Evolutionary conservation across 805 yeast genomes (phyloP), one percentile per base, ranked within the genome.

Genomic region (Yarrowia phangngaensis): DNA sequence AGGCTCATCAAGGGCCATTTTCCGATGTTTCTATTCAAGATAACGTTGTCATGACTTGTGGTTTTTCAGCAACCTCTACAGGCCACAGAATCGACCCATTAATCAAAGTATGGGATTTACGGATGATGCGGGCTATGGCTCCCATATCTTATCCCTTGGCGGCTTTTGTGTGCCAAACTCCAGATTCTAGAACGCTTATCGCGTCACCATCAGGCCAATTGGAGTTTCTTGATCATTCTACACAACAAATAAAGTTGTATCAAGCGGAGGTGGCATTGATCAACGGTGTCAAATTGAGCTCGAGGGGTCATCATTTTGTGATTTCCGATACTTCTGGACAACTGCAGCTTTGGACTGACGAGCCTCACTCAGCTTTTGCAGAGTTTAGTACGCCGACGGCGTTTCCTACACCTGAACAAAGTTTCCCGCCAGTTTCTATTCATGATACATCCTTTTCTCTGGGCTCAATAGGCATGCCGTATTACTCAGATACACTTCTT

Each of bases 141-240:
- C 96, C 97, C 3, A 71, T 90, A 6, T 78, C 96, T 4, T 87
- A 88, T 59, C 88, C 92, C 0, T 82, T 88, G 9, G 96, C 97
- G 0, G 73, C 84, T 8, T 84, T 75, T 60, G 92, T 83, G 1
- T 73, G 84, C 40, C 71, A 90, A 53, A 97, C 90, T 66, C 97
- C 97, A 6, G 82, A 84, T 53, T 61, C 88, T 41, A 84, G 95
- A 5, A 83, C 84, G 28, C 79, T 83, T 26, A 76, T 87, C 34
- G 63, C 87, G 4, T 79, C 85, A 6, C 82, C 86, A 0, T 83
- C 96, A 16, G 97, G 97, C 13, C 90, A 87, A 52, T 69, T 92
- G 51, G 95, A 88, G 59, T 82, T 88, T 55, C 75, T 87, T 19
- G 97, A 92, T 63, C 74, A 84, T 57, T 79, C 77, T 53, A 85